These are phyloP conservation scores for Nymphaea colorata DNA, from an alignment of 164 flowering plant species.

Conservation along the genomic window DNA sequence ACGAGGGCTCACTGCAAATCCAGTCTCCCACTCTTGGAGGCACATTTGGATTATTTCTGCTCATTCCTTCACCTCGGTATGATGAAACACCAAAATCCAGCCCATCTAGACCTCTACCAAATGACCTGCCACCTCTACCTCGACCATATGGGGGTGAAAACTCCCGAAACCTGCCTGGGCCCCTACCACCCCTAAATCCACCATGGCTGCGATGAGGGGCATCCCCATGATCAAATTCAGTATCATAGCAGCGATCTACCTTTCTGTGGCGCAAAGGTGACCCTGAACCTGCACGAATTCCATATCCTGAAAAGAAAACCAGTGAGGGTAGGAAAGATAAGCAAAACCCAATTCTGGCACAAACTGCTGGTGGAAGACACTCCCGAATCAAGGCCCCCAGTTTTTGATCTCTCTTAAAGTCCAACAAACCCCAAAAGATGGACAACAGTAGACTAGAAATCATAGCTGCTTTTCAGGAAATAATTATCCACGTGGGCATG, in stretches of 20 bases:
- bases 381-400: neutral
- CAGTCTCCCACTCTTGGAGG: constrained; percentile 94
- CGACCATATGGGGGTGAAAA: constrained; percentile 60
- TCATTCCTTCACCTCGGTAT: constrained; percentile 39
- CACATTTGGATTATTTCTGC: constrained; percentile 74
- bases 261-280: constrained; percentile 66
- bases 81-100: constrained; percentile 39
- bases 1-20: constrained; percentile 73
- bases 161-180: constrained; percentile 54
- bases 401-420: too few species aligned
- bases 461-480: too few species aligned
- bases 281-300: constrained; percentile 66
- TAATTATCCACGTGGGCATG: too few species aligned
- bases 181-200: constrained; percentile 56
- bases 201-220: constrained; percentile 33
- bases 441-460: too few species aligned
- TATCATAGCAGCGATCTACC: constrained; percentile 37
- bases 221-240: constrained; percentile 38
- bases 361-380: neutral
- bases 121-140: constrained; percentile 56
- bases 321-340: constrained; percentile 18
- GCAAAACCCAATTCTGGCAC: constrained; percentile 6
- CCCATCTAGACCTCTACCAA: constrained; percentile 47
- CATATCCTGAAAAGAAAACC: constrained; percentile 63
- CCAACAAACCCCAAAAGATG: too few species aligned